Evolutionary conservation across 2,329 filamentous ascomycete species (phyloP), one percentile per base, ranked within the genome.

Genomic region (Trichocomaceae sp.): DNA sequence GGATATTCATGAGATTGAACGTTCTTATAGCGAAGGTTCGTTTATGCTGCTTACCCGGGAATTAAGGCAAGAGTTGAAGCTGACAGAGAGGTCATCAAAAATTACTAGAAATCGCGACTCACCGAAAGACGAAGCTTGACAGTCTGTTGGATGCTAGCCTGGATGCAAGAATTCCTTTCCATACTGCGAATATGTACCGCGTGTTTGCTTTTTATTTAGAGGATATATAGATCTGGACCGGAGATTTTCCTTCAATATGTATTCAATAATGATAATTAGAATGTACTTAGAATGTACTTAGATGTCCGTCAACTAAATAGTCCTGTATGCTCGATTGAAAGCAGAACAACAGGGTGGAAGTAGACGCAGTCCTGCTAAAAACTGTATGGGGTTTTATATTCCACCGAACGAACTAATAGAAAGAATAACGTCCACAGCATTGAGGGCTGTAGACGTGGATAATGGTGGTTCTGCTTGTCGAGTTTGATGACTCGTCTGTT

Each of bases 291-390:
- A 26, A 26, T 26, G 10, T 29, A 5, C 2, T 8, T 29, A 33
- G 59, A 74, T 75, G 72, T 75, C 63, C 72, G 72, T 75, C 72
- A 66, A 71, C 68, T 68, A 72, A 69, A 70, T 68, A 75, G 72
- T 75, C 72, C 73, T 72, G 66, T 65, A 20, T 62, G 68, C 66
- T 66, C 70, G 63, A 73, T 62, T 35, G 26, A 29, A 64, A 57
- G 44, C 42, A 63, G 64, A 72, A 68, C 68, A 71, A 69, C 69
- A 75, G 73, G 73, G 73, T 75, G 73, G 73, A 75, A 41, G 72
- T 73, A 74, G 72, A 75, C 73, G 73, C 72, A 71, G 72, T 66
- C 64, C 72, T 75, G 73, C 73, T 75, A 75, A 73, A 75, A 75
- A 72, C 72, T 71, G 72, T 68, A 69, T 69, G 66, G 58, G 69